Evolutionary conservation across 2,329 filamentous ascomycete genomes (phyloP), one percentile per base, ranked within the genome.

Genomic region (Colletotrichum brevisporum): DNA sequence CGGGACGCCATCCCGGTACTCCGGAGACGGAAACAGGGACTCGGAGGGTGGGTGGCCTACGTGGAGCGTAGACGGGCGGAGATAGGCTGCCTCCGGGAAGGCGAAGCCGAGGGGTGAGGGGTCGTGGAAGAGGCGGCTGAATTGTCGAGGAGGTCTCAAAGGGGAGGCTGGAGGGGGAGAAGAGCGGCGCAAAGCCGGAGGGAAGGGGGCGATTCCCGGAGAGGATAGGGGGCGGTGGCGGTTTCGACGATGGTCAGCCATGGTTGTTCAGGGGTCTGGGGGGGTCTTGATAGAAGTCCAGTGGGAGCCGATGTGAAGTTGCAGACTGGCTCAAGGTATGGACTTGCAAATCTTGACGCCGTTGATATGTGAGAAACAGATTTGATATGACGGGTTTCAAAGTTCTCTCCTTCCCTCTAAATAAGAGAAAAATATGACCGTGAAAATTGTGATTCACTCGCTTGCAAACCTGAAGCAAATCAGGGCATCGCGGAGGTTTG

Each of bases 221-320:
- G 62, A 55, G 21, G 36, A 59, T 15, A 66, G 62, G 15, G 51
- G 61, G 10, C 24, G 50, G 18, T 66, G 66, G 26, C 66, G 62
- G 51, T 66, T 66, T 24, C 66, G 62, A n/a, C 55, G 61, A 36
- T 66, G 66, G 15, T 39, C 13, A 24, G 51, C 27, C 61, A 55
- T 50, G 47, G 47, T 50, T 13, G 47, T 50, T 47, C 16, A 47
- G 45, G 15, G 10, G 8, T 36, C 9, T 36, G 31, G 31, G 10
- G 8, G 31, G 31, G 2, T 9, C 31, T 9, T 10, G 31, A 36
- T 36, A 9, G 31, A 36, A 36, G 31, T 36, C 2, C 31, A 9
- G 3, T 4, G 31, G 31, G 3, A 10, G 31, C 10, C 2, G 8
- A 2, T 36, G 6, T 15, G 16, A 18, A 47, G 0, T 1, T 18